Conservation (phyloP, 306 rosid genomes). For the Vicia villosa region DNA sequence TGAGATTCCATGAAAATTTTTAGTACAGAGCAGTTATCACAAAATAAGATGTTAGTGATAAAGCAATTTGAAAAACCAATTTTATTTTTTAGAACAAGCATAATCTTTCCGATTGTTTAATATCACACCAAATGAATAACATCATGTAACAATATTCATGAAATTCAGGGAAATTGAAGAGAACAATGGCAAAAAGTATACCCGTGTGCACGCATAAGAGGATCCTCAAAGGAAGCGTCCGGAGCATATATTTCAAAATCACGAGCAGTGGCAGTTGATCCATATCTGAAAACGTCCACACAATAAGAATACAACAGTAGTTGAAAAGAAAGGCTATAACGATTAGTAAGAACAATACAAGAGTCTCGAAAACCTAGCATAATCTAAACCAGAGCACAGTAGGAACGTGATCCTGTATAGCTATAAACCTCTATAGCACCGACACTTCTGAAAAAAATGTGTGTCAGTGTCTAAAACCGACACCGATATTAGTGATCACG, state of each 20-base stretch:
- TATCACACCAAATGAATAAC: no score
- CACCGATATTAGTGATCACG: no score
- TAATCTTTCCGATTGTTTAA: no score
- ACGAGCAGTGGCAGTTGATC: slow-evolving; percentile 58
- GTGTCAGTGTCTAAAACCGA: no score
- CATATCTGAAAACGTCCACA: slow-evolving; percentile 59
- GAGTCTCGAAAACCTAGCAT: slow-evolving; percentile 2
- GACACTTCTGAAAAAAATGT: not conserved
- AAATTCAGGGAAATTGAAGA: not conserved
- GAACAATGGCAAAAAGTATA: slow-evolving; percentile 23
- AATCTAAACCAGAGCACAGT: slow-evolving; percentile 3
- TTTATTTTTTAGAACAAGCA: no score
- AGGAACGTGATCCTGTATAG: not conserved
- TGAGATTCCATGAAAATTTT: not conserved
- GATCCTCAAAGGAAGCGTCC: slow-evolving; percentile 85
- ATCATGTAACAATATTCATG: not conserved
- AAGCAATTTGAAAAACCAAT: not conserved
- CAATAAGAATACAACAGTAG: not conserved
- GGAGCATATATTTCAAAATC: slow-evolving; percentile 77
- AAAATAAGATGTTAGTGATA: not conserved
- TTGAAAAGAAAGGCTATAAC: not conserved
- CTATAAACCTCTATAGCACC: not conserved
- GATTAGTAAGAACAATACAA: not conserved
- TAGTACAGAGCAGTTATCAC: not conserved
- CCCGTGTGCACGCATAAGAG: slow-evolving; percentile 80